phyloP scores from a whole-genome alignment of 2,329 filamentous ascomycete genomes.

The Pleurostoma richardsiae region DNA sequence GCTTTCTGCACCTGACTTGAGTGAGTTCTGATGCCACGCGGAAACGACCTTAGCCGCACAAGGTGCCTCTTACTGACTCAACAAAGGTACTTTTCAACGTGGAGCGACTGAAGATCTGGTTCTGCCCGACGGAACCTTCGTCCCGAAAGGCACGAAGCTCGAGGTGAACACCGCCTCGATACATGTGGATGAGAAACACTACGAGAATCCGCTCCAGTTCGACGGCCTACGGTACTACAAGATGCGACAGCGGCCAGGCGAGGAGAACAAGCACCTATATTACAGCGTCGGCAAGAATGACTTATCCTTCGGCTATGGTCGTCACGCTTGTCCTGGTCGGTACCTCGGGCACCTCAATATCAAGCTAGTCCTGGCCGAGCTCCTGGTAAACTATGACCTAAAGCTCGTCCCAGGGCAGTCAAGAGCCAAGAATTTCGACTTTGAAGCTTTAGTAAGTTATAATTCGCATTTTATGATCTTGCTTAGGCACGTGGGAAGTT shows the following conservation, averaged over 20 bases:
- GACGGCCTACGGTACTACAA: constrained; percentile 28
- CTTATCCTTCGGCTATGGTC: constrained; percentile 26
- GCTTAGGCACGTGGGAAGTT: too few species aligned
- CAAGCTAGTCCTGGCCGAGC: constrained; percentile 13
- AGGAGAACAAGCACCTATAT: constrained; percentile 22
- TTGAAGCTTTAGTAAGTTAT: neutral
- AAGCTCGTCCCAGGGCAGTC: neutral
- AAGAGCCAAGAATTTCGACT: neutral
- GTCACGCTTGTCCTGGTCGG: constrained; percentile 23
- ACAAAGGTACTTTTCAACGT: constrained; percentile 37
- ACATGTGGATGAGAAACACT: constrained; percentile 25
- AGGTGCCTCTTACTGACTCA: neutral
- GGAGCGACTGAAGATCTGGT: constrained; percentile 40
- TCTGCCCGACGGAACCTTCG: constrained; percentile 43
- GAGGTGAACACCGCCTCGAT: constrained; percentile 28
- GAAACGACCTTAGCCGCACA: neutral
- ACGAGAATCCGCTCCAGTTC: constrained; percentile 23
- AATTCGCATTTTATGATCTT: too few species aligned
- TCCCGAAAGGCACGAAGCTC: constrained; percentile 29
- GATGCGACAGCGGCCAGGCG: constrained; percentile 16
- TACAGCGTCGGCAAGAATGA: constrained; percentile 22
- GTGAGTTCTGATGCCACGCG: constrained; percentile 17
- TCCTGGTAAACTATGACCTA: constrained; percentile 15
- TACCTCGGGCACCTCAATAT: constrained; percentile 20
- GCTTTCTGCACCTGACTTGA: constrained; percentile 11